Evolutionary conservation across 1,139 yeast genomes (phyloP).

Genomic region (Geotrichum klebahnii): DNA sequence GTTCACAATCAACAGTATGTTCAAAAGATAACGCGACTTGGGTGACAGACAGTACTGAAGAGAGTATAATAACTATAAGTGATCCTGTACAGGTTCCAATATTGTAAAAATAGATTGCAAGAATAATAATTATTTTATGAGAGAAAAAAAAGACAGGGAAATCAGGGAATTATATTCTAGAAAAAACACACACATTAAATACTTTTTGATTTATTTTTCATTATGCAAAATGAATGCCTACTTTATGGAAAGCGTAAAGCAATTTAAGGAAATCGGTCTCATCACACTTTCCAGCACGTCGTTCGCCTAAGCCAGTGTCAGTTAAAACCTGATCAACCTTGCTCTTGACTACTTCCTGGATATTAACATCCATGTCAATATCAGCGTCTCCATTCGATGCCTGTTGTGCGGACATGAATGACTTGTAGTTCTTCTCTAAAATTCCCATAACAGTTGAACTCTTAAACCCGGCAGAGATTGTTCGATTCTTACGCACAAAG

Average conservation of each 20-base stretch:
- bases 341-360: slow-evolving; percentile 15
- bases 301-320: slow-evolving; percentile 68
- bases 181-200: no score
- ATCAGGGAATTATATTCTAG: no score
- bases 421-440: slow-evolving; percentile 81
- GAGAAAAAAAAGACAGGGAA: no score
- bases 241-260: slow-evolving; percentile 91
- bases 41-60: no score
- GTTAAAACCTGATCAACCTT: slow-evolving; percentile 48
- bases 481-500: slow-evolving; percentile 89
- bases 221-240: slow-evolving; percentile 92
- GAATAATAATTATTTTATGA: no score
- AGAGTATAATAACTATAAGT: no score
- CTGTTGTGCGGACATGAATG: slow-evolving; percentile 56
- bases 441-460: slow-evolving; percentile 76
- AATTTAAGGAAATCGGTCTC: slow-evolving; percentile 88
- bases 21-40: no score
- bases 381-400: slow-evolving; percentile 13
- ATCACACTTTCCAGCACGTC: slow-evolving; percentile 91
- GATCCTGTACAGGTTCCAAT: no score
- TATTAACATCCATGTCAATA: slow-evolving; percentile 28
- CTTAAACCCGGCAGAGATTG: slow-evolving; percentile 89
- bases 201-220: neutral
- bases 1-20: no score
- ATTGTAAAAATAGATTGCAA: no score